A percentile compares a stretch with the other conserved stretches of the same genome.
phyloP scores from a whole-genome alignment of 106 monocot genomes.

The Dioscorea alata region DNA sequence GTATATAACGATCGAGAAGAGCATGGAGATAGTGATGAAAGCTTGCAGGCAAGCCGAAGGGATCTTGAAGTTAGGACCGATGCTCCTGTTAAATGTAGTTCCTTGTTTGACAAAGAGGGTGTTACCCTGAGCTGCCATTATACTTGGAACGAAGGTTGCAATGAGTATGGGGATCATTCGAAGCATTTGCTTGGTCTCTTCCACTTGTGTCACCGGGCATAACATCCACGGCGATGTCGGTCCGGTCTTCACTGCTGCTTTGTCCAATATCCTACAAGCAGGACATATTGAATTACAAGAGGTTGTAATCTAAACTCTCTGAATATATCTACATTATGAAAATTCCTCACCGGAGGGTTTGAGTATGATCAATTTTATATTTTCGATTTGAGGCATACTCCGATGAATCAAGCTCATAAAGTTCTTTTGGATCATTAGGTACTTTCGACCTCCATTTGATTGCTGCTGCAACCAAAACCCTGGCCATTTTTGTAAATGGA shows the following conservation, averaged over 20 bases:
- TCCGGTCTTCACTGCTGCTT: slow-evolving; percentile 49
- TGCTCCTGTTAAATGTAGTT: slow-evolving; percentile 35
- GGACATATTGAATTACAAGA: slow-evolving; percentile 8
- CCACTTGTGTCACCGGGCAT: slow-evolving; percentile 52
- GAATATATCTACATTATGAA: no score
- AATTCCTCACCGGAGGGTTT: slow-evolving; percentile 17
- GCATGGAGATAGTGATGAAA: slow-evolving; percentile 38
- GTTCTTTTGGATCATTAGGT: slow-evolving; percentile 29
- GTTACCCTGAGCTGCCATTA: slow-evolving; percentile 41
- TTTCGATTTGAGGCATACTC: slow-evolving; percentile 14
- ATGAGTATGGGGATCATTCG: slow-evolving; percentile 53
- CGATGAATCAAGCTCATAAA: slow-evolving; percentile 30
- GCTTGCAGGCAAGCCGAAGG: slow-evolving; percentile 28
- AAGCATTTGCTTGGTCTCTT: slow-evolving; percentile 67
- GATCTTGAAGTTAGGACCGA: slow-evolving; percentile 19
- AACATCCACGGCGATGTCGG: slow-evolving; percentile 28
- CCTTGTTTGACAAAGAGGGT: slow-evolving; percentile 68
- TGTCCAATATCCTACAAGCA: slow-evolving; percentile 27
- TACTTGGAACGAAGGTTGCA: slow-evolving; percentile 47
- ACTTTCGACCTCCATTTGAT: slow-evolving; percentile 31
- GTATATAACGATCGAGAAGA: slow-evolving; percentile 27
- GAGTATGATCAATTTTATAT: slow-evolving; percentile 25
- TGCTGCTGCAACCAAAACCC: slow-evolving; percentile 37
- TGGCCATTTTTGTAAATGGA: slow-evolving; percentile 36
- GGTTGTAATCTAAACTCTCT: not conserved